A percentile compares a stretch with the other conserved stretches of the same genome.
Conservation (phyloP, 768 basidiomycete genomes). For the Leccinum longicurvipes region DNA sequence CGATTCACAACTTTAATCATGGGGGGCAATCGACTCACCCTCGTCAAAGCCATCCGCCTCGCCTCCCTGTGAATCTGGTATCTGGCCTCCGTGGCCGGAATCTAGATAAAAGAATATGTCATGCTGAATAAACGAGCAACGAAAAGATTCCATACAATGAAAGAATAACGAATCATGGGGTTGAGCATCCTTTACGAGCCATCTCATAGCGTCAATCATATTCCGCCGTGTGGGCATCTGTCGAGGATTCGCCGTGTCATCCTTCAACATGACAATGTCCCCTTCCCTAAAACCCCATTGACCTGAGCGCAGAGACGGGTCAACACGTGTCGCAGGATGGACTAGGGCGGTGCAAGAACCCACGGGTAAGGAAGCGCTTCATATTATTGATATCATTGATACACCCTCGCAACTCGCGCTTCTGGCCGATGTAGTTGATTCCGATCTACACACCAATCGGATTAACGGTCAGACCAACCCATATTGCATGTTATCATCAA, state of each 20-base stretch:
- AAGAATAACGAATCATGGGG: slow-evolving; percentile 75
- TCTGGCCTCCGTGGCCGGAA: slow-evolving; percentile 96
- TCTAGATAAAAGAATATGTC: slow-evolving; percentile 40
- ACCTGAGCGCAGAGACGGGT: slow-evolving; percentile 22
- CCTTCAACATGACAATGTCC: slow-evolving; percentile 57
- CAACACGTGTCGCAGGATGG: neutral
- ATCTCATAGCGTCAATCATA: slow-evolving; percentile 56
- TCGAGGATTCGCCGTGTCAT: slow-evolving; percentile 41
- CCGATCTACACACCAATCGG: slow-evolving; percentile 52
- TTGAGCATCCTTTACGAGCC: slow-evolving; percentile 67
- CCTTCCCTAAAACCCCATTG: slow-evolving; percentile 47
- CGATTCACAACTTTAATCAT: neutral
- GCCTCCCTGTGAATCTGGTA: slow-evolving; percentile 71
- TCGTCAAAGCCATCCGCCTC: slow-evolving; percentile 81
- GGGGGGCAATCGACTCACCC: slow-evolving; percentile 36
- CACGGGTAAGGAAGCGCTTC: slow-evolving; percentile 62
- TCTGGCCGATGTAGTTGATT: slow-evolving; percentile 70
- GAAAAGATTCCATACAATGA: slow-evolving; percentile 44
- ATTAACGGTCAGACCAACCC: neutral
- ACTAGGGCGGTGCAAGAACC: slow-evolving; percentile 11
- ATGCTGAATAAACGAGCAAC: neutral
- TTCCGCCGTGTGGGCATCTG: slow-evolving; percentile 51
- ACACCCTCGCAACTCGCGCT: slow-evolving; percentile 66
- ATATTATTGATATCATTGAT: slow-evolving; percentile 79
- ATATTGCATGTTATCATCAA: neutral